phyloP scores from a whole-genome alignment of 768 basidiomycete genomes.

The Serendipita sp. region DNA sequence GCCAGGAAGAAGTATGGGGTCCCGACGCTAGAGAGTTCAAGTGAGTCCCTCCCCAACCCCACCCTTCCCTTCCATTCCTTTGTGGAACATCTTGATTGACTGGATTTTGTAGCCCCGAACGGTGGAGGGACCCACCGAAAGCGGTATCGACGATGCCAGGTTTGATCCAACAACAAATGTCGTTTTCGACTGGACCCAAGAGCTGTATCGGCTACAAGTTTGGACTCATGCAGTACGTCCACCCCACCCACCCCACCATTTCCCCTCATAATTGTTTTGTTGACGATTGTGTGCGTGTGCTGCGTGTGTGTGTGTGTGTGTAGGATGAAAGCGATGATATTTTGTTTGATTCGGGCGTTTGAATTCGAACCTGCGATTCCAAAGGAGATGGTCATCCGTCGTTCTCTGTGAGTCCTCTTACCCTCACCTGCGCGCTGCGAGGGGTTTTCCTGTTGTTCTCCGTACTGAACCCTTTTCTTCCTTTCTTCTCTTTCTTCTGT shows the following conservation, averaged over 20 bases:
- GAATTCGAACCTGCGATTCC: constrained; percentile 4
- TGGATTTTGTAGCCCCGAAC: background rate
- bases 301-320: no score
- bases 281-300: no score
- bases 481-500: no score
- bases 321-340: constrained; percentile 10
- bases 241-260: no score
- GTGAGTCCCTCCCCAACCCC: background rate
- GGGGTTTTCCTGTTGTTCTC: background rate
- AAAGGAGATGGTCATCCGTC: background rate
- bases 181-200: background rate
- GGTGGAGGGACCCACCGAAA: background rate
- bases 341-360: background rate
- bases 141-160: background rate
- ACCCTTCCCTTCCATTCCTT: no score
- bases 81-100: no score
- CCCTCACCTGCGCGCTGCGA: background rate
- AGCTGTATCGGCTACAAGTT: background rate
- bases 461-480: background rate
- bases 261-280: no score
- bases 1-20: constrained; percentile 19
- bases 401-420: background rate
- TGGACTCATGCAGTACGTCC: background rate
- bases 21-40: constrained; percentile 21
- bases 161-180: background rate